Base-by-base conservation (phyloP, 2,329 filamentous ascomycete species). In the Stachybotrys chartarum region DNA sequence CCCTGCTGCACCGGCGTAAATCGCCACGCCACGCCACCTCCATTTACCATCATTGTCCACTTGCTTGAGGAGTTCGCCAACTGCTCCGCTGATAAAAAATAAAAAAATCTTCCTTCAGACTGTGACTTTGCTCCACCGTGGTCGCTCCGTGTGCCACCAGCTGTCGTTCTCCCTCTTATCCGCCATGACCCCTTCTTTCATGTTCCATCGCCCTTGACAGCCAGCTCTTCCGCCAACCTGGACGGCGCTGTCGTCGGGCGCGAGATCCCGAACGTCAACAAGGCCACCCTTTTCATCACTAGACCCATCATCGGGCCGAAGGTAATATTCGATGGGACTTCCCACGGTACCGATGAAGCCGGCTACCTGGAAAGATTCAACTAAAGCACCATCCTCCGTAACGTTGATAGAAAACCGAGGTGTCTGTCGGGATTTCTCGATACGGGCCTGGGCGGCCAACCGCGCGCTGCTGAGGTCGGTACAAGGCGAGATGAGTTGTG, bases 361-460 rank as follows among this genome's bases (percentile, higher is more conserved):
- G 1, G 77, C 83, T 17, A 90, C 69, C 5, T 75, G 76, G 52
- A 80, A 81, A 2, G 76, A 75, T 32, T 85, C 78, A 1, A 76
- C 66, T 1, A 83, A 61, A 1, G 69, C 67, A 1, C 82, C 82
- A 14, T 77, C 68, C 57, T 83, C 79, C 2, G 74, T 66, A 1
- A 91, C 77, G 11, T 82, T 78, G 42, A 90, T 75, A 7, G 76
- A 75, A 64, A 85, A 85, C 16, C 77, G 74, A 1, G 83, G 82
- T 1, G 71, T 63, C 30, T 72, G 71, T 24, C 78, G 75, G 0
- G 84, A 83, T 18, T 78, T 75, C 44, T 88, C 81, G 24, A 90
- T 78, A 1, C 87, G 78, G 0, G 77, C 70, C 66, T 91, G 87
- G 0, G 88, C 88, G 16, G 82, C 80, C 7, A 84, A 72, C 0